These are phyloP conservation scores for Colletotrichum chrysophilum DNA, from an alignment of 2,329 filamentous ascomycete genomes.

Conservation along the genomic window DNA sequence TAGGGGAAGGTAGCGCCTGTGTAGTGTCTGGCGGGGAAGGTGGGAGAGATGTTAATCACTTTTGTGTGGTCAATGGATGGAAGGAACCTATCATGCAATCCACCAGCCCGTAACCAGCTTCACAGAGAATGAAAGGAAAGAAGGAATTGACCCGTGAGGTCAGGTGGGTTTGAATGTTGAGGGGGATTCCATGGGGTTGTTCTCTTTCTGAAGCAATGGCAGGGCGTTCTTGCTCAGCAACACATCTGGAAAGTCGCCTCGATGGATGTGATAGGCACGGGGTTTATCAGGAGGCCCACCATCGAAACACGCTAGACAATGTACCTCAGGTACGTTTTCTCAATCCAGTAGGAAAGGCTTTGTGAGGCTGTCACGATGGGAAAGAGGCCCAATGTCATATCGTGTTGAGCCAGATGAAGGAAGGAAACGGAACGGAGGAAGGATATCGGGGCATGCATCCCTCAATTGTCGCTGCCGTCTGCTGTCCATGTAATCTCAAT, in stretches of 20 bases:
- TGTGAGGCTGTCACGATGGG: background rate
- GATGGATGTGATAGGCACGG: background rate
- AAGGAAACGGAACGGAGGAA: background rate
- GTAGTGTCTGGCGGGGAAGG: no score
- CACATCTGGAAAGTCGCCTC: background rate
- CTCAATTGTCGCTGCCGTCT: background rate
- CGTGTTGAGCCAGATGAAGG: background rate
- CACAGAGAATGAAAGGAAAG: background rate
- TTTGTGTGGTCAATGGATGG: background rate
- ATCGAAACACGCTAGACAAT: background rate
- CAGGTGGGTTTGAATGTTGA: background rate
- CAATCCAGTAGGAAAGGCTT: background rate
- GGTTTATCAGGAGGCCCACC: background rate
- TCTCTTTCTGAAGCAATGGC: background rate
- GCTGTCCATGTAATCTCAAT: background rate
- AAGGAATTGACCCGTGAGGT: background rate
- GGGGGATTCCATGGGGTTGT: background rate
- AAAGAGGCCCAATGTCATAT: background rate
- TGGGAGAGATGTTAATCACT: no score
- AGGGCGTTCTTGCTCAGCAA: background rate
- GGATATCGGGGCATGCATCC: background rate
- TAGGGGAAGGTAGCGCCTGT: no score
- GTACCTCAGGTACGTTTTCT: background rate
- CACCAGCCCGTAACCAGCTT: no score
- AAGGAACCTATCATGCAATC: background rate